These are phyloP conservation scores for Halophytophthora polymorphica DNA, from an alignment of 352 stramenopile genomes.

Conservation along the genomic window DNA sequence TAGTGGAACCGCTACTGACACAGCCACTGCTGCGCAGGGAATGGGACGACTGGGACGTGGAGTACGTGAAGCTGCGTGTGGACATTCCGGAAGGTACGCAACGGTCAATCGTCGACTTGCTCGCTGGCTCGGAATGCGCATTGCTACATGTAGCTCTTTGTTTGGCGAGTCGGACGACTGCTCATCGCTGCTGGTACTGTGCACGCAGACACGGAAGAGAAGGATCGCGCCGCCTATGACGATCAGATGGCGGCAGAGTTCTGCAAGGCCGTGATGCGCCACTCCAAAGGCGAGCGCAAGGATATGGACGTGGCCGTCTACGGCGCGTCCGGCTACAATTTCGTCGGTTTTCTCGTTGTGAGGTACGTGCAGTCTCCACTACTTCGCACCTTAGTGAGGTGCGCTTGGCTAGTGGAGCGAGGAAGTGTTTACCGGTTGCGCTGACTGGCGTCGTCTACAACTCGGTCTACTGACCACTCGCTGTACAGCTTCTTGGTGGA, in stretches of 20 bases:
- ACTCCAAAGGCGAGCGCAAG: constrained; percentile 57
- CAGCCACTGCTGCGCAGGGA: constrained; percentile 37
- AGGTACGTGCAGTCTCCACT: constrained; percentile 28
- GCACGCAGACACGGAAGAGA: constrained; percentile 23
- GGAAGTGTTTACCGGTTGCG: neutral
- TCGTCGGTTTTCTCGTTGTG: constrained; percentile 73
- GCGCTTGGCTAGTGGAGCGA: neutral
- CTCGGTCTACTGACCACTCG: neutral
- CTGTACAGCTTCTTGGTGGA: constrained; percentile 69
- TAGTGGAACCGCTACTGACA: neutral
- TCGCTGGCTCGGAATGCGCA: constrained; percentile 1
- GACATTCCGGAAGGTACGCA: constrained; percentile 34
- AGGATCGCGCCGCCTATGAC: constrained; percentile 36
- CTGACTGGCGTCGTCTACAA: constrained; percentile 3
- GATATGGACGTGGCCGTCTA: constrained; percentile 82
- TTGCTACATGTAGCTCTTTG: neutral
- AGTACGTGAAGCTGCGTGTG: constrained; percentile 69
- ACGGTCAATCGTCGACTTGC: neutral
- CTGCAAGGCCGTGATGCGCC: constrained; percentile 48
- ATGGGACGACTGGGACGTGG: constrained; percentile 87
- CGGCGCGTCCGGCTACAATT: constrained; percentile 58
- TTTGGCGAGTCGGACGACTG: neutral
- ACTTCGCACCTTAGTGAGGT: neutral
- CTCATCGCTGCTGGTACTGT: neutral
- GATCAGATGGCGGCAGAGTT: constrained; percentile 60